Percentiles rank a stretch among this genome's conserved stretches.
Conservation (phyloP, 1,284 basidiomycete genomes). For the Ganoderma multipileum region DNA sequence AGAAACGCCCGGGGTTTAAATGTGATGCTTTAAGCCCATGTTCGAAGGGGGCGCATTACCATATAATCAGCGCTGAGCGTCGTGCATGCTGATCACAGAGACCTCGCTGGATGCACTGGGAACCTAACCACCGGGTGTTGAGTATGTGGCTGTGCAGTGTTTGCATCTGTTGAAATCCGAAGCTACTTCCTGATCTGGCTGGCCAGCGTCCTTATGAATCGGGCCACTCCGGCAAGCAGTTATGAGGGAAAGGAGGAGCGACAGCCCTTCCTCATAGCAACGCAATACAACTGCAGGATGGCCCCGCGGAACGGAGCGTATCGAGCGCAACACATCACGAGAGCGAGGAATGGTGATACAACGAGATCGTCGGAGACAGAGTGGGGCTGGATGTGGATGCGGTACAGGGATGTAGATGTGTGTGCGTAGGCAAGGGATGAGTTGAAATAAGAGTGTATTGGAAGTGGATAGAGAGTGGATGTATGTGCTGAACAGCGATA, state of each 20-base stretch:
- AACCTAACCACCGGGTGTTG: background rate
- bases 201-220: background rate
- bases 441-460: background rate
- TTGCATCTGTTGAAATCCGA: background rate
- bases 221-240: background rate
- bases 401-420: background rate
- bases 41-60: background rate
- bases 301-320: background rate
- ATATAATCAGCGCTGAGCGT: background rate
- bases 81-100: background rate
- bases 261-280: background rate
- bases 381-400: background rate
- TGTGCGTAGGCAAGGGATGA: background rate
- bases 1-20: too few relatives aligned
- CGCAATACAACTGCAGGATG: background rate
- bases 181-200: background rate
- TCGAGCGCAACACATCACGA: constrained; percentile 13
- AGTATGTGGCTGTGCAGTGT: constrained; percentile 10
- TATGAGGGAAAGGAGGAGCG: too few relatives aligned
- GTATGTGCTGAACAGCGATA: background rate
- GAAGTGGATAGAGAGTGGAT: background rate
- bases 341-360: constrained; percentile 1
- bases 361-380: constrained; percentile 3
- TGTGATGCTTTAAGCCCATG: background rate
- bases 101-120: background rate